Base-by-base conservation (phyloP, 2,329 filamentous ascomycete genomes). In the Monosporascus sp. region DNA sequence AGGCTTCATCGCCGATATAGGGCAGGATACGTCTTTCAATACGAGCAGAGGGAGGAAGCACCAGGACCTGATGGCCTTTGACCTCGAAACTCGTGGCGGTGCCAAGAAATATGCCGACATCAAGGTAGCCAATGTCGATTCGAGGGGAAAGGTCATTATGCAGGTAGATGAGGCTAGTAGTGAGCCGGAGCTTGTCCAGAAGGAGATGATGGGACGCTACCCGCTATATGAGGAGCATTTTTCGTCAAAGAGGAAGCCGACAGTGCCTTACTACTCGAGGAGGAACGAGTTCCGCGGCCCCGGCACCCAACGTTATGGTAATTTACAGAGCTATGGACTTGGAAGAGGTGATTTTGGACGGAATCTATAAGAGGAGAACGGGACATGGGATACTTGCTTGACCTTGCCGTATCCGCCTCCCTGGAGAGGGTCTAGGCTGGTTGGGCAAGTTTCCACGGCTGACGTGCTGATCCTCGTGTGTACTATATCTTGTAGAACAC, bases 81-180 rank as follows among this genome's bases (percentile, higher is more conserved):
- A 84, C 56, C 75, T 77, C 4, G 67, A 67, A 8, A 70, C 75
- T 3, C 61, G 60, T 31, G 83, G 83, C 53, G 83, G 83, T 37
- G 69, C 75, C 56, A 85, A 85, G 72, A 59, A 78, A 7, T 83
- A 76, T 63, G 73, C 82, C 40, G 72, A 76, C 52, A 69, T 78
- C 3, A 57, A 66, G 22, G 68, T 66, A 8, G 78, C 77, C 37
- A 71, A 66, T 55, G 63, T 82, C 49, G 76, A 81, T 63, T 74
- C 80, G 2, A 71, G 69, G 48, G 83, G 83, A 54, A 77, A 69
- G 59, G 66, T 85, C 14, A 59, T 73, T 7, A 55, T 84, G 41
- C 64, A 65, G 19, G 65, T 81, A n/a, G 64, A 63, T 17, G 75
- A 77, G 48, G 67, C 74, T 0, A 55, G 65, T 19, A 9, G 56